Base-by-base conservation (phyloP, 371 early-diverging fungal genomes). In the Syncephalis fuscata region DNA sequence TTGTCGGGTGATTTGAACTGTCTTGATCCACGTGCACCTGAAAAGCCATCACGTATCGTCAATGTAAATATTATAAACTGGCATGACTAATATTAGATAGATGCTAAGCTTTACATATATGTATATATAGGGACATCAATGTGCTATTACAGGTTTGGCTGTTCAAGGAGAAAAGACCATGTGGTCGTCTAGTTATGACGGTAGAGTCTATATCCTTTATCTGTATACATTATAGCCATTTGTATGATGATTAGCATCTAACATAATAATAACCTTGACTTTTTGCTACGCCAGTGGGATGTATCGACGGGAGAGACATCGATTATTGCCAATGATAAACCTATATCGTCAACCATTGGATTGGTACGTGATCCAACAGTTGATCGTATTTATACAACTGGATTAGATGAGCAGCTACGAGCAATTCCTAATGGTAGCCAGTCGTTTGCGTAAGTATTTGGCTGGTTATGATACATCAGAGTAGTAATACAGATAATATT, bases 151-250 rank as follows among this genome's bases (percentile, higher is more conserved):
- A 0, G 80, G 90, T 0, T 63, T 89, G 4, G 60, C 83, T 10
- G 55, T 73, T 20, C 52, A 71, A 1, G 49, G 56, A 16, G 65
- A 65, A 20, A 57, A 52, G 44, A 80, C 80, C 0, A 64, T 93
- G 20, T 85, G 70, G 60, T 84, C 88, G 9, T 94, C 85, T 23
- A 81, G 83, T 49, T 93, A 91, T 59, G 97, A 96, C 54, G 97
- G 97, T 11, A 73, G 80, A 21, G 75, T 92, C 17, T 80, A 59
- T 61, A 42, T 48, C 43, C 62, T 57, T 53, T 15, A n/a, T 23
- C 14, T 32, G 10, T 44, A 1, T 36, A 10, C 4, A 21, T n/a
- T n/a, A n/a, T n/a, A n/a, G n/a, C n/a, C n/a, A n/a, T n/a, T n/a
- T n/a, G n/a, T n/a, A 41, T 15, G 54, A 16, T 48, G 21, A 38